Conservation (phyloP, 2,329 filamentous ascomycete genomes). For the Scytalidium lignicola region DNA sequence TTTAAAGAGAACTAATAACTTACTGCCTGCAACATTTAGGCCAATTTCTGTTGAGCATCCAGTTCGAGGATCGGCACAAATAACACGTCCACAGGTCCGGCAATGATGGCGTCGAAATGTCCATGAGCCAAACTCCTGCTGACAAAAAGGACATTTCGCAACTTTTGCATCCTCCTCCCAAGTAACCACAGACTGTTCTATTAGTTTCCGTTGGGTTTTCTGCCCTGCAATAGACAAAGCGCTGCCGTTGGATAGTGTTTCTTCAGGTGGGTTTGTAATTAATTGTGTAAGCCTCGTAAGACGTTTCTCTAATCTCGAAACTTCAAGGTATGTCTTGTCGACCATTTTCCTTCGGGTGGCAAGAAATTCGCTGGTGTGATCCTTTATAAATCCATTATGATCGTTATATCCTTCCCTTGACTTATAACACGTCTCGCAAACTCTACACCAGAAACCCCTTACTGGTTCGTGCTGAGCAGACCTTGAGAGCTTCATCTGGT, state of each 20-base stretch:
- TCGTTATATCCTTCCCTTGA: constrained; percentile 95
- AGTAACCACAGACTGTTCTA: constrained; percentile 88
- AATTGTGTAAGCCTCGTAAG: constrained; percentile 85
- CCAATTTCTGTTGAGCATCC: constrained; percentile 80
- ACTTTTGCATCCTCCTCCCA: constrained; percentile 92
- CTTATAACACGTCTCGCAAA: constrained; percentile 99
- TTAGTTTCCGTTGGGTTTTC: constrained; percentile 68
- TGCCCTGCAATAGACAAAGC: constrained; percentile 58
- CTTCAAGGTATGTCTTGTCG: constrained; percentile 80
- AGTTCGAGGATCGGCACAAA: constrained; percentile 83
- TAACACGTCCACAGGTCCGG: constrained; percentile 84
- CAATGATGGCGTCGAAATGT: constrained; percentile 93
- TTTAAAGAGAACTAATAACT: constrained; percentile 25
- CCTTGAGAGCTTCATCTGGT: constrained; percentile 94
- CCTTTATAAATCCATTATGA: constrained; percentile 63
- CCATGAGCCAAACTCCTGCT: constrained; percentile 92
- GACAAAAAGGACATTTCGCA: constrained; percentile 81
- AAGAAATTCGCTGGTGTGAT: constrained; percentile 69
- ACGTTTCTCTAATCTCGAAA: constrained; percentile 85
- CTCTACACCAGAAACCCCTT: constrained; percentile 85
- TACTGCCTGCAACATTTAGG: constrained; percentile 66
- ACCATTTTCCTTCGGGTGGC: constrained; percentile 70
- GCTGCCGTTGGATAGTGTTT: constrained; percentile 45
- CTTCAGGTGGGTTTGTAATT: constrained; percentile 68
- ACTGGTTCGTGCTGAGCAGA: constrained; percentile 87